Base-by-base conservation (phyloP, 2,329 filamentous ascomycete genomes). In the Stagonosporopsis chrysanthemi region DNA sequence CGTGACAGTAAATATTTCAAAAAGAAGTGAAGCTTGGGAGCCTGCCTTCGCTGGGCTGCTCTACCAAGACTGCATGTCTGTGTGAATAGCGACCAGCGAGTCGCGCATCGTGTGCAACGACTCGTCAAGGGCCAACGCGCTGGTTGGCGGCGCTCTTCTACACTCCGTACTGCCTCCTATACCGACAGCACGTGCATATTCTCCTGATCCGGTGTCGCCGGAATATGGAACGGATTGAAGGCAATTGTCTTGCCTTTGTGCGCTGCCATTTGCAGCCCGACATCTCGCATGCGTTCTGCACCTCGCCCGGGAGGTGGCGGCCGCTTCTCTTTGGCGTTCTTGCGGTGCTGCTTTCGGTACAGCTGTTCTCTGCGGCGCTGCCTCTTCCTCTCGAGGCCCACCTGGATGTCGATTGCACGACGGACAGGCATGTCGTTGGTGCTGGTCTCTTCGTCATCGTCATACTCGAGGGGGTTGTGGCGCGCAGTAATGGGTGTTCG, bases 321-420 rank as follows among this genome's bases (percentile, higher is more conserved):
- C 67, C 86, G 88, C 61, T 86, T 85, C 66, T 88, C 86, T 67
- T 86, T 92, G 63, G 88, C 87, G 55, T 88, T 89, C 69, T 92
- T 91, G 73, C 92, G 89, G 80, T 91, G 96, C 72, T 94, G 90
- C 75, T 96, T 95, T 69, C 93, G 89, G 74, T 91, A 89, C 70
- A 92, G 90, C 78, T 97, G 97, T 78, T 98, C 93, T 79, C 90
- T 92, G 67, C 95, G 90, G 63, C 95, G 88, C 79, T 95, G 91
- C 24, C 93, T 89, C 81, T 97, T 98, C 78, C 91, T 89, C 80
- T 99, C 95, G 1, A 99, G 85, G 8, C 95, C 95, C 22, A 75
- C 66, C 76, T 97, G 96, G 77, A 97, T 99, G 77, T 98, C 95
- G 65, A 99, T 96, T 33, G 95, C 93, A n/a, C 92, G 92, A 61